These are phyloP conservation scores for Trypanosoma boissoni DNA, from an alignment of 208 protist species.

Conservation along the genomic window DNA sequence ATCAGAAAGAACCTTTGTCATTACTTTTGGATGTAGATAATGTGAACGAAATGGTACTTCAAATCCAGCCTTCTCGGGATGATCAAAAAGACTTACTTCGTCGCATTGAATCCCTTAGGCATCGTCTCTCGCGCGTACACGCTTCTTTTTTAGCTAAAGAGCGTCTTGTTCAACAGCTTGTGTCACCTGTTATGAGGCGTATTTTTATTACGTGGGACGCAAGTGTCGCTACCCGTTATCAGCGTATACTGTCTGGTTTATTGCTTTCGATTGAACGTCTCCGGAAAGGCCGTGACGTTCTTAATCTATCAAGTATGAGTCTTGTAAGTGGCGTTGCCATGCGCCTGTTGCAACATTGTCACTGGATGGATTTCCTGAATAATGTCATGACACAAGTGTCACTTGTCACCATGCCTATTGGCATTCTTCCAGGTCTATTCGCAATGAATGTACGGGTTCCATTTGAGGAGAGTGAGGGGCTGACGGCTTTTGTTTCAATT, in stretches of 20 bases:
- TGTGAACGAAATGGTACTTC: constrained; percentile 79
- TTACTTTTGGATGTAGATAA: constrained; percentile 66
- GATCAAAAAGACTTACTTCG: constrained; percentile 74
- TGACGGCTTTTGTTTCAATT: constrained; percentile 50
- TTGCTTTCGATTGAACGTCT: constrained; percentile 52
- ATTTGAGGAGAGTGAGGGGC: constrained; percentile 35
- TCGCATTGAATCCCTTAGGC: constrained; percentile 50
- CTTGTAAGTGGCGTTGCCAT: constrained; percentile 77
- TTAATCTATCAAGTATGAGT: constrained; percentile 76
- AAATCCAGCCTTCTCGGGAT: constrained; percentile 62
- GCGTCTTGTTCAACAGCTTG: constrained; percentile 69
- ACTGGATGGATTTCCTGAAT: constrained; percentile 86
- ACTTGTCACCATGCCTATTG: constrained; percentile 74
- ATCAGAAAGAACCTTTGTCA: constrained; percentile 40
- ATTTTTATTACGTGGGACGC: constrained; percentile 31
- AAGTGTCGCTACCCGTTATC: constrained; percentile 48
- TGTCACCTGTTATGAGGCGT: constrained; percentile 51
- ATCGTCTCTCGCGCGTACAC: constrained; percentile 50
- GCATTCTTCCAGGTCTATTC: constrained; percentile 68
- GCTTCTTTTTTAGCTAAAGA: constrained; percentile 64
- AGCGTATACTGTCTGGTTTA: constrained; percentile 38
- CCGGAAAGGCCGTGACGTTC: constrained; percentile 58
- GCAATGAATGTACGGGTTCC: constrained; percentile 72
- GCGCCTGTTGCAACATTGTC: constrained; percentile 72
- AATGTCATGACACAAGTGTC: constrained; percentile 71